Base-by-base conservation (phyloP, 1,284 basidiomycete genomes). In the Ustilago xerochloae region DNA sequence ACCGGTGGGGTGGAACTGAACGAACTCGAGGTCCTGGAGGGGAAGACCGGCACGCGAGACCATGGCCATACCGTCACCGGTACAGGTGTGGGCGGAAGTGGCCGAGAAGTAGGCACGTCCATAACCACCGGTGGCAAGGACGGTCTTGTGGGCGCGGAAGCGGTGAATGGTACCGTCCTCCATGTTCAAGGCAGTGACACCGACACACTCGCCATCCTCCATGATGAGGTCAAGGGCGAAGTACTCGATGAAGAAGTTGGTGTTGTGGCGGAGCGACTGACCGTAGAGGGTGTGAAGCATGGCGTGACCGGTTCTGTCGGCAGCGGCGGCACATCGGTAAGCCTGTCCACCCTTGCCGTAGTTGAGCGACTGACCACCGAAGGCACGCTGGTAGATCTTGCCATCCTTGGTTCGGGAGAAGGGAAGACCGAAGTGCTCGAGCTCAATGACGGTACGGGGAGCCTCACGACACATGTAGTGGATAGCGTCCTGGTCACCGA, bases 241-340 rank as follows among this genome's bases (percentile, higher is more conserved):
- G 87, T 95, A 99, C 86, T 99, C 97, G 86, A 99, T 98, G 88
- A 99, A 99, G 87, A 97, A 99, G 87, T 98, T 97, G 85, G 97
- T 99, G 89, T 99, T 92, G 89, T 99, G 97, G 73, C 94, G 92
- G 72, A 99, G 90, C 69, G 97, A 99, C 88, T 99, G 97, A 80
- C 97, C 97, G 84, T 97, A 97, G 64, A 99, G 92, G 16, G 95
- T 97, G 89, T 99, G 97, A 58, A 99, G 90, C 84, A 99, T 91
- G 43, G 97, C 97, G 85, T 99, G 97, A 24, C 97, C 97, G 16
- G 97, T 99, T 86, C 97, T 93, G 86, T 99, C 97, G 69, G 97
- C 97, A 8, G 97, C 97, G 66, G 96, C 95, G 69, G 96, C 96
- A 85, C 96, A 99, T 75, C 97, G 93, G 87, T 99, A 99, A 26